Base-by-base conservation (phyloP, 202 grass and related monocot species). In the Carex sylvatica region DNA sequence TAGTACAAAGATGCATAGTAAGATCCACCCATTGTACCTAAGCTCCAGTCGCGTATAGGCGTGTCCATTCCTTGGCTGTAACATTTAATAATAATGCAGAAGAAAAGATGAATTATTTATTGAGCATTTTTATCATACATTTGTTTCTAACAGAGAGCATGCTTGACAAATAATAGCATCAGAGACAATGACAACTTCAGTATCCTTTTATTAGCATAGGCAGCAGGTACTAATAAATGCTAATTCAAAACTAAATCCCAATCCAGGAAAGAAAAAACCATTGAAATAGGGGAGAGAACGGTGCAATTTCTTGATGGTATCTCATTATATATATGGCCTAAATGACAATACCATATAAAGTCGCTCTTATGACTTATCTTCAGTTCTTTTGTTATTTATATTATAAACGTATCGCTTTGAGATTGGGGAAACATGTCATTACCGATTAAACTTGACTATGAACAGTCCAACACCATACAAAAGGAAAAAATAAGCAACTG, bases 51-150 rank as follows among this genome's bases (percentile, higher is more conserved):
- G 90, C 94, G 59, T 92, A 94, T 11, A 91, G 36, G 82, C 42
- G 88, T 5, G 92, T 94, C 94, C 94, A 97, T 80, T 97, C 92
- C 86, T 90, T 97, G 30, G 94, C 88, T 94, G 92, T 13, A 61
- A 72, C 26, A 74, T 26, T 33, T 51, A 74, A 6, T 46, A 33
- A 64, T 20, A 54, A 65, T 3, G 36, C 18, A 80, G 35, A 1
- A 28, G 28, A 28, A 28, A 28, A 28, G 28, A 28, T 28, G 28
- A 28, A 28, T 28, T 28, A 28, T 44, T 76, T 59, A 65, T 18
- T 30, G 11, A 54, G 30, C 47, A 52, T 30, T 4, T 33, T n/a
- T 56, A 76, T 72, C 6, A 56, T n/a, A 76, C 46, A 42, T 16
- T 16, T 60, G 66, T 4, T 56, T 11, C 44, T 15, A 42, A 14